phyloP scores from a whole-genome alignment of 1,139 yeast genomes.

The Pneumocystis sp. region DNA sequence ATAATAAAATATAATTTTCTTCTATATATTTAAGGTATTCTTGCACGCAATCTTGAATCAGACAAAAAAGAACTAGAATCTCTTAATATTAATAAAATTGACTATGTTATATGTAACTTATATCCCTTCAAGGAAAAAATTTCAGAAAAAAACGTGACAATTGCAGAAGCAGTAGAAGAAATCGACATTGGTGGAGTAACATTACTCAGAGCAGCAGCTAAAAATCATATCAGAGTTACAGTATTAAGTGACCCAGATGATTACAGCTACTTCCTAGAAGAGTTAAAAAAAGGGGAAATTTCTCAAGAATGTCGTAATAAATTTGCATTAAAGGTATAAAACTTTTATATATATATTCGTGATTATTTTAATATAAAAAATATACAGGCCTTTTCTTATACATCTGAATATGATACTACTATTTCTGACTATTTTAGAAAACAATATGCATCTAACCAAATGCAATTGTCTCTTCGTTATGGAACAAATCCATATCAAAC shows the following conservation, averaged over 20 bases:
- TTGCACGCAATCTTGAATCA: slow-evolving; percentile 79
- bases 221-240: slow-evolving; percentile 91
- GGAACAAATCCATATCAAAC: slow-evolving; percentile 99
- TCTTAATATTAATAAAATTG: slow-evolving; percentile 89
- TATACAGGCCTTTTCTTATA: slow-evolving; percentile 72
- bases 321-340: slow-evolving; percentile 54
- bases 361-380: not conserved
- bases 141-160: slow-evolving; percentile 86
- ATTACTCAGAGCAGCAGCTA: slow-evolving; percentile 92
- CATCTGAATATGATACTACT: slow-evolving; percentile 92
- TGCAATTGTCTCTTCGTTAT: slow-evolving; percentile 88
- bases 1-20: not conserved
- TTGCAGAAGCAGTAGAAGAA: slow-evolving; percentile 96
- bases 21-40: slow-evolving; percentile 28
- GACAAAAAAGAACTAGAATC: slow-evolving; percentile 77
- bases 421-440: slow-evolving; percentile 95
- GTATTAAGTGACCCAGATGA: slow-evolving; percentile 88
- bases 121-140: slow-evolving; percentile 97
- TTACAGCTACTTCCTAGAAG: slow-evolving; percentile 72
- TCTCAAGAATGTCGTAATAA: slow-evolving; percentile 60
- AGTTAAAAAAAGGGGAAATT: slow-evolving; percentile 55
- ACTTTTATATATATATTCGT: not conserved
- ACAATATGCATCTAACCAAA: slow-evolving; percentile 60
- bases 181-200: slow-evolving; percentile 98
- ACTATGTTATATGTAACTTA: slow-evolving; percentile 89